These are phyloP conservation scores for Amphicarpaea edgeworthii DNA, from an alignment of 306 rosid species.

Conservation along the genomic window DNA sequence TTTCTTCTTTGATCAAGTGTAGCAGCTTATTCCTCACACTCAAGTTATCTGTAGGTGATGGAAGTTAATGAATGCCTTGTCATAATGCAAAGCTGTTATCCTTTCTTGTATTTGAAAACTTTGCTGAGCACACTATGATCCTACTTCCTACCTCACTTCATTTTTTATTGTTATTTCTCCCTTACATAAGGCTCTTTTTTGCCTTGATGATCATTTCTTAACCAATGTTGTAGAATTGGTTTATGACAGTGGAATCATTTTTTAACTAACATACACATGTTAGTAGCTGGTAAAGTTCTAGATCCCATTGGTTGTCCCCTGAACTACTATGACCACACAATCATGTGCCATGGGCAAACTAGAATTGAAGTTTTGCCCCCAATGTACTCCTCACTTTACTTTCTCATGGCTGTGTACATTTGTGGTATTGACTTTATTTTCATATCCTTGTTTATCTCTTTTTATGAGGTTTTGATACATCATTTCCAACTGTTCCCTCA, in stretches of 20 bases:
- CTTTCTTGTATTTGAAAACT: constrained; percentile 40
- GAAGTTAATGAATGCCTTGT: constrained; percentile 45
- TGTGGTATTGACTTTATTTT: too few species aligned
- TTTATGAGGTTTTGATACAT: too few species aligned
- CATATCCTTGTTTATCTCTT: too few species aligned
- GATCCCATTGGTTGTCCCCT: constrained; percentile 13
- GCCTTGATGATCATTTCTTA: constrained; percentile 31
- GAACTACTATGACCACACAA: constrained; percentile 15
- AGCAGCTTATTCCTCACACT: constrained; percentile 39
- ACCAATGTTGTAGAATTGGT: constrained; percentile 45
- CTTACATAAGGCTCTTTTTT: constrained; percentile 28
- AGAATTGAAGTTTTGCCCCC: too few species aligned
- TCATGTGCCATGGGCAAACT: constrained; percentile 30
- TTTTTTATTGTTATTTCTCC: constrained; percentile 33
- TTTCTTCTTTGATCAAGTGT: constrained; percentile 41
- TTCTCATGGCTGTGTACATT: too few species aligned
- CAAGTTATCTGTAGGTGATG: constrained; percentile 42
- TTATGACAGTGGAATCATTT: constrained; percentile 40
- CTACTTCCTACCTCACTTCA: constrained; percentile 9
- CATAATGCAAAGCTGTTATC: constrained; percentile 44
- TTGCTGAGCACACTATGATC: constrained; percentile 34
- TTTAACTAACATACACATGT: constrained; percentile 35
- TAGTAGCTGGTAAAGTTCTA: constrained; percentile 21
- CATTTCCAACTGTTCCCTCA: too few species aligned
- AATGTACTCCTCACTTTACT: too few species aligned